Evolutionary conservation across 371 early-diverging fungal genomes (phyloP).

Genomic region (Mortierella sp.): DNA sequence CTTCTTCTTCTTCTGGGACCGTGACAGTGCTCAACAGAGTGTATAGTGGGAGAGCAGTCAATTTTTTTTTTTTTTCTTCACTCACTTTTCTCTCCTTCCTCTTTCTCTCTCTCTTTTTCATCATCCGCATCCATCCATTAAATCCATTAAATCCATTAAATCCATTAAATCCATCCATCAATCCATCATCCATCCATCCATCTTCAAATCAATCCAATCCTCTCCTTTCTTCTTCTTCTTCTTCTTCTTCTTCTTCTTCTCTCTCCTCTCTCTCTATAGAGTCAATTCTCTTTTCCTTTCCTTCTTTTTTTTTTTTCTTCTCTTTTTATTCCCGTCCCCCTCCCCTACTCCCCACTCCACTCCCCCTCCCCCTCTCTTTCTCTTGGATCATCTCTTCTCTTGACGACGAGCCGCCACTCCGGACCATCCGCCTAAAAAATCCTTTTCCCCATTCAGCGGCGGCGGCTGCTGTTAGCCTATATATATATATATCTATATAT

Average conservation of each 20-base stretch:
- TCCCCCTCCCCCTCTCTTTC: background rate
- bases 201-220: background rate
- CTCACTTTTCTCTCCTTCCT: too few species aligned
- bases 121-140: too few species aligned
- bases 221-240: conserved; percentile 3
- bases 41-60: background rate
- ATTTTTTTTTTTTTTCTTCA: background rate
- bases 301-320: background rate
- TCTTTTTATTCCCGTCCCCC: background rate
- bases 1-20: background rate
- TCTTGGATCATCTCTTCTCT: too few species aligned
- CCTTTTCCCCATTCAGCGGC: too few species aligned
- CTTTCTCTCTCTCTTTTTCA: too few species aligned
- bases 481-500: too few species aligned
- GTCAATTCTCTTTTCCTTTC: background rate
- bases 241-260: background rate
- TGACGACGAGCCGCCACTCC: too few species aligned
- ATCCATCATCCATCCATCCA: too few species aligned
- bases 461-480: too few species aligned
- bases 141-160: too few species aligned
- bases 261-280: background rate
- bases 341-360: background rate
- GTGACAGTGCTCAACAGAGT: background rate
- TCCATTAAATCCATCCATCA: too few species aligned
- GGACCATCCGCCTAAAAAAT: too few species aligned